These are phyloP conservation scores for Coniferiporia sulphurascens DNA, from an alignment of 1,284 basidiomycete species.

Conservation along the genomic window DNA sequence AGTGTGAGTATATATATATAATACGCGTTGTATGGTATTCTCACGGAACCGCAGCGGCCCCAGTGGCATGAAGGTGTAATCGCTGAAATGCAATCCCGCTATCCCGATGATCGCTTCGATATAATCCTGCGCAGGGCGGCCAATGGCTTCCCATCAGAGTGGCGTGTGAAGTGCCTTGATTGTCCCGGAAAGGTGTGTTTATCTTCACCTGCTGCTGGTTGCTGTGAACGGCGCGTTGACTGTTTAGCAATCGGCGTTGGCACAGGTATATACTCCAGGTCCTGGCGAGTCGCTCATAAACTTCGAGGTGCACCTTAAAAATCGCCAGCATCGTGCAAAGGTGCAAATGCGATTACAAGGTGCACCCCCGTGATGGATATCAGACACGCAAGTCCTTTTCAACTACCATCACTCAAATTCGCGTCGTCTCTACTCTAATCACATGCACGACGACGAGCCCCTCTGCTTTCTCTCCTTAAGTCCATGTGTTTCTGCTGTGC, in stretches of 20 bases:
- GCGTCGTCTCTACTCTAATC: background rate
- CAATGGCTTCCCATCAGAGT: constrained; percentile 58
- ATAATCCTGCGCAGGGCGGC: constrained; percentile 60
- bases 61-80: constrained; percentile 67
- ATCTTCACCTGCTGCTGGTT: constrained; percentile 20
- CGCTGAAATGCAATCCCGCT: constrained; percentile 62
- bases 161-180: constrained; percentile 92
- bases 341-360: constrained; percentile 36
- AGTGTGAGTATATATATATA: constrained; percentile 1
- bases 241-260: background rate
- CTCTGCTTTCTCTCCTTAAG: background rate
- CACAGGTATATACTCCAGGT: constrained; percentile 86
- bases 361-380: background rate
- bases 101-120: constrained; percentile 82
- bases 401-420: background rate
- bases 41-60: constrained; percentile 43
- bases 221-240: background rate
- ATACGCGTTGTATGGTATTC: background rate
- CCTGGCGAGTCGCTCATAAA: constrained; percentile 86
- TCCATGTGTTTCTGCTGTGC: background rate
- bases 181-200: constrained; percentile 84
- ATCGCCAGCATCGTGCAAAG: constrained; percentile 61
- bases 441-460: background rate
- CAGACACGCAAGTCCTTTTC: background rate
- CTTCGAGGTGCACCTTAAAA: constrained; percentile 90